Evolutionary conservation across 129 eudicot species (phyloP).

Genomic region (Escallonia herrerae): DNA sequence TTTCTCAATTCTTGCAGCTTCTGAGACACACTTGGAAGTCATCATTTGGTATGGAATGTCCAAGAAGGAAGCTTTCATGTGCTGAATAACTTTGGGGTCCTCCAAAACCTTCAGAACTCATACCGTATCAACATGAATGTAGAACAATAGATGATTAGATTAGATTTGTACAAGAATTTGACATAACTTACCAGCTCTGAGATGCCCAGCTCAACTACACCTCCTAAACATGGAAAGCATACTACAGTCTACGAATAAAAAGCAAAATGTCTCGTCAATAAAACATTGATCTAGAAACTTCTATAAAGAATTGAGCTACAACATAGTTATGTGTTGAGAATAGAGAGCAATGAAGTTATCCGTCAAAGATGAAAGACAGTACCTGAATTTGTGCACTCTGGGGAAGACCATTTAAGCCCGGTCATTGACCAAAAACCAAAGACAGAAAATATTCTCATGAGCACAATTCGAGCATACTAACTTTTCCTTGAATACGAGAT

Average conservation of each 20-base stretch:
- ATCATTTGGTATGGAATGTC: conserved; percentile 19
- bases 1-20: background rate
- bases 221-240: conserved; percentile 78
- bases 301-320: background rate
- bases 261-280: background rate
- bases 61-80: conserved; percentile 35
- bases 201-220: conserved; percentile 72
- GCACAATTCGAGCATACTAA: background rate
- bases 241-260: conserved; percentile 59
- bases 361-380: background rate
- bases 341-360: too few species aligned
- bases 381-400: conserved; percentile 94
- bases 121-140: background rate
- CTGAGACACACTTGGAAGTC: conserved; percentile 4
- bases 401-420: conserved; percentile 8
- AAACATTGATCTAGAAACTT: background rate
- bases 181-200: conserved; percentile 47
- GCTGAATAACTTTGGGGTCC: conserved; percentile 54
- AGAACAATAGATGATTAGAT: background rate
- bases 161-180: background rate
- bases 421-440: background rate
- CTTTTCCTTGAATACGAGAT: too few species aligned
- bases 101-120: conserved; percentile 51
- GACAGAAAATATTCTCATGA: too few species aligned
- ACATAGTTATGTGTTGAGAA: too few species aligned